Percentiles rank a stretch among this genome's conserved stretches.
These are phyloP conservation scores for Citrus glauca DNA, from an alignment of 345 rosid genomes.

Conservation along the genomic window DNA sequence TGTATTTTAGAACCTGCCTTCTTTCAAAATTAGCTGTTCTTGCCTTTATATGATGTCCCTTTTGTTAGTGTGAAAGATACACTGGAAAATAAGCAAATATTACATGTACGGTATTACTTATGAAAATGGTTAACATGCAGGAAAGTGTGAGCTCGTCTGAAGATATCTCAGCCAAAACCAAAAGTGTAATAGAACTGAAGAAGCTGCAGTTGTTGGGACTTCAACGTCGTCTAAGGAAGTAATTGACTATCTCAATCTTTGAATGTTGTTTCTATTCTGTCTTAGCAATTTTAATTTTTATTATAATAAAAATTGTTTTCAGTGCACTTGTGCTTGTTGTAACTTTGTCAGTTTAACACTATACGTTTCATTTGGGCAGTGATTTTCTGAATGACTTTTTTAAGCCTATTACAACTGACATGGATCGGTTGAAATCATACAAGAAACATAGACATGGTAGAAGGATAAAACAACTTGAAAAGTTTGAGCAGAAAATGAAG, in stretches of 20 bases:
- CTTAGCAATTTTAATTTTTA: neutral
- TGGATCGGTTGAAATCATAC: constrained; percentile 67
- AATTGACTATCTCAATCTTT: constrained; percentile 13
- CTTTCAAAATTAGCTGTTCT: neutral
- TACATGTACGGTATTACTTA: neutral
- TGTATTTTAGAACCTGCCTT: neutral
- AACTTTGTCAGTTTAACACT: constrained; percentile 7
- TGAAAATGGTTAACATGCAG: constrained; percentile 31
- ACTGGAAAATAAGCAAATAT: neutral
- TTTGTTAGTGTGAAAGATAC: neutral
- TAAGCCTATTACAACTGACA: constrained; percentile 65
- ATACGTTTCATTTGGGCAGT: constrained; percentile 39
- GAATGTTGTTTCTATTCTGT: neutral
- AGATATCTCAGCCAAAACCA: constrained; percentile 83
- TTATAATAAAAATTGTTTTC: neutral
- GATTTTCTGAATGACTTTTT: constrained; percentile 73
- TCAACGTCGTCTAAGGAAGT: constrained; percentile 83
- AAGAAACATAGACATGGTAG: constrained; percentile 92
- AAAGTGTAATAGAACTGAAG: constrained; percentile 86
- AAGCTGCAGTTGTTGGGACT: constrained; percentile 78
- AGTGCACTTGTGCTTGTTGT: neutral
- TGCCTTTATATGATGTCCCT: neutral
- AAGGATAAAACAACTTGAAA: constrained; percentile 84
- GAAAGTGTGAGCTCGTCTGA: constrained; percentile 74
- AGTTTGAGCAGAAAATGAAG: constrained; percentile 82